Evolutionary conservation across 345 rosid genomes (phyloP).

Genomic region (Ceriops tagal): DNA sequence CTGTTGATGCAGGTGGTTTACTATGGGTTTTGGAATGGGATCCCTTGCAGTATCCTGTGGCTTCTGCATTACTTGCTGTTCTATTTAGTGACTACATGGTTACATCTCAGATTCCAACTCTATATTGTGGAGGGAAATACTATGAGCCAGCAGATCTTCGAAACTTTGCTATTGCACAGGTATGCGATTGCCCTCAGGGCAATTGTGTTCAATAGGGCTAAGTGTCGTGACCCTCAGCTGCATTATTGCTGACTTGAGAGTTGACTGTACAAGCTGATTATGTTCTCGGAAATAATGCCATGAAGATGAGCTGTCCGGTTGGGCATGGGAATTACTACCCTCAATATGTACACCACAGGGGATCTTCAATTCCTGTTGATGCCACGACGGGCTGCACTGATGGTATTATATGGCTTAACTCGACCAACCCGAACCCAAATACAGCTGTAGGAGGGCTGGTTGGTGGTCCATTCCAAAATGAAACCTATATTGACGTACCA

Average conservation of each 20-base stretch:
- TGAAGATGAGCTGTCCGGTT: background rate
- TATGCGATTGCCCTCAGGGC: background rate
- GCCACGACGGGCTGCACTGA: background rate
- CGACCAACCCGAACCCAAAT: background rate
- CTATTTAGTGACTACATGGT: slow-evolving; percentile 27
- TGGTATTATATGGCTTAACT: background rate
- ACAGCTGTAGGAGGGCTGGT: background rate
- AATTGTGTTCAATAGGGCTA: too few species aligned
- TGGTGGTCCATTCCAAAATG: background rate
- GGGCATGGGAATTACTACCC: background rate
- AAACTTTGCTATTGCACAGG: slow-evolving; percentile 23
- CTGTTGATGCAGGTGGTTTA: slow-evolving; percentile 22
- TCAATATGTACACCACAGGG: background rate
- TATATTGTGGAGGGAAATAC: slow-evolving; percentile 19
- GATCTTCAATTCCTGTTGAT: background rate
- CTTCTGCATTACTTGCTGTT: slow-evolving; percentile 27
- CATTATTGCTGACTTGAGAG: too few species aligned
- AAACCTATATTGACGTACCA: background rate
- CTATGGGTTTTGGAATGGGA: slow-evolving; percentile 21
- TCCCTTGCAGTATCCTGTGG: slow-evolving; percentile 20
- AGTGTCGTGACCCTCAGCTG: too few species aligned
- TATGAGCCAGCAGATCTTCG: slow-evolving; percentile 19
- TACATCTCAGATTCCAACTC: slow-evolving; percentile 15
- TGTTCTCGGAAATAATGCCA: background rate
- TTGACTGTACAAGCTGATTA: background rate